Evolutionary conservation across 257 asterid genomes (phyloP), one percentile per base, ranked within the genome.

Genomic region (Buddleja alternifolia): DNA sequence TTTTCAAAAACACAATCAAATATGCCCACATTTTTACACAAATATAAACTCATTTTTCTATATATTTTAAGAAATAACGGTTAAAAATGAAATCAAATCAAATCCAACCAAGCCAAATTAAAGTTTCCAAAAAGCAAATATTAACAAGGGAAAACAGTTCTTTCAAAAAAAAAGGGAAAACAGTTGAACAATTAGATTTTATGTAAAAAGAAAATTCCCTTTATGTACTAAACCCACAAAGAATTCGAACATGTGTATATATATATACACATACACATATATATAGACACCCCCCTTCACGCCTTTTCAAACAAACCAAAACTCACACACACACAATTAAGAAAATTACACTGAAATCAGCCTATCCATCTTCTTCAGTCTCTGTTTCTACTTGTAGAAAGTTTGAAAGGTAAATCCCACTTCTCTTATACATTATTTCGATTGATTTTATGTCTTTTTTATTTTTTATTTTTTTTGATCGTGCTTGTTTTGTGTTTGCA

Each of bases 401-500:
- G 40, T 67, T 59, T 60, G 65, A 45, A 21, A n/a, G 60, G 71
- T 44, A 46, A 68, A 3, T 29, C n/a, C 73, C 20, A 4, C 34
- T 66, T 57, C 8, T 47, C 24, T 24, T 16, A 4, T 56, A 25
- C 21, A 14, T 55, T 62, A 0, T 24, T 21, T 32, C 11, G 0
- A 12, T 34, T 12, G 23, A 29, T 73, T 0, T 32, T 5, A 29
- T 29, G 34, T 2, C 3, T 29, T 29, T 29, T 16, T 7, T 20
- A 11, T 53, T 36, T 15, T 61, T 29, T 29, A 24, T 7, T 20
- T 17, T 53, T 36, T 15, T 61, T 40, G 21, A 60, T 39, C 16
- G 32, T 69, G 75, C 55, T n/a, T 32, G 70, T 60, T 51, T 60
- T 29, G 23, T 66, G 53, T 41, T 40, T 69, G 63, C 75, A 66